Evolutionary conservation across 257 asterid species (phyloP), one percentile per base, ranked within the genome.

Genomic region (Thymus quinquecostatus): DNA sequence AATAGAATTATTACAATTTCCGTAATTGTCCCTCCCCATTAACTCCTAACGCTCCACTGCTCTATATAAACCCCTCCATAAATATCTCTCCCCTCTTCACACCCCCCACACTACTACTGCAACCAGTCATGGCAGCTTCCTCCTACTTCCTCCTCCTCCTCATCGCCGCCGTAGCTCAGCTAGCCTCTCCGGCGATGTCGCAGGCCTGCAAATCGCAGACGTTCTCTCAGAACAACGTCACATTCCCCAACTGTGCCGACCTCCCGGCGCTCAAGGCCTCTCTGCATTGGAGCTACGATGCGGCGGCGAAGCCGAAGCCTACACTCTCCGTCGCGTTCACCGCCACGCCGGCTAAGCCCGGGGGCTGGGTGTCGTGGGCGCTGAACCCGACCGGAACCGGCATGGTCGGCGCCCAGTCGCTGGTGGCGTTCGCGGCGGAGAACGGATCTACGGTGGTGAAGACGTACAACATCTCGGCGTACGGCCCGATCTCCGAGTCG

Each of bases 311-410:
- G 54, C 80, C 73, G 21, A 68, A 66, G 3, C 84, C 89, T 60
- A 84, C 92, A 1, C 86, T 91, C 63, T 73, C 86, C 58, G 6
- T 89, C 51, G 92, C 90, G 54, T 92, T 88, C 87, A 38, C 80
- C 29, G 98, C 95, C 0, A 78, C 88, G 10, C 93, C 94, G 8
- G 77, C 87, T 7, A 71, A 68, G 34, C 71, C 91, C 49, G 74
- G 70, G 41, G 96, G 96, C n/a, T 92, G 96, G 98, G 74, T 89
- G 29, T 82, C 94, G 0, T 92, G 94, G 96, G 96, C 86, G 28
- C 75, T 92, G 2, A 89, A 89, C 77, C 98, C 96, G 2, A 80
- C 72, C 1, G 76, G 12, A 27, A 4, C 74, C 4, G 94, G 88
- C 51, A 92, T 92, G 98, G 0, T 70, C 2, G 96, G 98, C 6